A percentile compares a stretch with the other conserved stretches of the same genome.
These are phyloP conservation scores for Boletus rubropictus DNA, from an alignment of 768 basidiomycete species.

Conservation along the genomic window DNA sequence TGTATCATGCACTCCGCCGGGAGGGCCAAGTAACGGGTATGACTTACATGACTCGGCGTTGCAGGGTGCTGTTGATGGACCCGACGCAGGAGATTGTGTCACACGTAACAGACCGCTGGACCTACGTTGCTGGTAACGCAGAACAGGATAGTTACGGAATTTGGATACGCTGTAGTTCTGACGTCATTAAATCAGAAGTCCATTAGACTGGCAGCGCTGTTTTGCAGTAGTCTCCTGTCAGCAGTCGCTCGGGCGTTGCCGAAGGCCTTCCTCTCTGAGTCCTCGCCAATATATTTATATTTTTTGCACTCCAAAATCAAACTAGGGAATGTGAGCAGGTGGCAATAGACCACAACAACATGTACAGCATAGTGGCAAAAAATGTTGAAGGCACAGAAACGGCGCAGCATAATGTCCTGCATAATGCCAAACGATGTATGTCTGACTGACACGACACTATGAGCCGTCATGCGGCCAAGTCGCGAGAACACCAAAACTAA, in stretches of 20 bases:
- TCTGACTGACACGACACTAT: conserved; percentile 15
- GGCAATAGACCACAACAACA: conserved; percentile 24
- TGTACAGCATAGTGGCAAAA: conserved; percentile 25
- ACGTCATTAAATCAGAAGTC: too few species aligned
- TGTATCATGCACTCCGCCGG: too few species aligned
- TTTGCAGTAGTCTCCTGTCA: too few species aligned
- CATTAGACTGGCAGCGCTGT: too few species aligned
- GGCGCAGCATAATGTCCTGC: conserved; percentile 18
- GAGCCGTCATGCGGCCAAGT: conserved; percentile 6
- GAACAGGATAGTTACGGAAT: too few species aligned
- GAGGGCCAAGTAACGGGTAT: too few species aligned
- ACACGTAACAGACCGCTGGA: too few species aligned
- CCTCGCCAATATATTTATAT: conserved; percentile 10
- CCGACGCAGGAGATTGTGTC: too few species aligned
- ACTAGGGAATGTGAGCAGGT: conserved; percentile 23
- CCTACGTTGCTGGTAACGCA: too few species aligned
- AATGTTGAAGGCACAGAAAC: conserved; percentile 18
- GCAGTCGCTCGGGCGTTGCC: conserved; percentile 3
- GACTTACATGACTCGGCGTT: too few species aligned
- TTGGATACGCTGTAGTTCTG: too few species aligned
- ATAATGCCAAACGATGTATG: conserved; percentile 18
- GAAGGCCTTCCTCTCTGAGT: background rate
- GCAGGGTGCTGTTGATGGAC: too few species aligned
- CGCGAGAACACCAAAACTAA: conserved; percentile 16
- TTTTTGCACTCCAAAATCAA: conserved; percentile 18